These are phyloP conservation scores for Babjeviella inositovora DNA, from an alignment of 805 yeast genomes.

Conservation along the genomic window DNA sequence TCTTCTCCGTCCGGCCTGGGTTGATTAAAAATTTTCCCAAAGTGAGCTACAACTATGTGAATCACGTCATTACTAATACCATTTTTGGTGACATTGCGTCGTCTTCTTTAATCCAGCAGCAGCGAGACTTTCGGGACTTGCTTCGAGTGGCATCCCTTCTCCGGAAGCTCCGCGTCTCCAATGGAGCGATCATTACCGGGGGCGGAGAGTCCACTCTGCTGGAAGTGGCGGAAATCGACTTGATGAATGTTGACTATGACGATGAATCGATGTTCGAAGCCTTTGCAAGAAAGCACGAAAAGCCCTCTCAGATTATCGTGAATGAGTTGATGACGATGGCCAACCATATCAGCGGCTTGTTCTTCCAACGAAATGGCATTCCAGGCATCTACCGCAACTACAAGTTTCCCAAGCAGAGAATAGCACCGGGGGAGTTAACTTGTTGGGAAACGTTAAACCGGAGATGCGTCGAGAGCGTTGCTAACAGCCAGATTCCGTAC, in stretches of 20 bases:
- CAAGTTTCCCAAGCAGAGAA: constrained; percentile 8
- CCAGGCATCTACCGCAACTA: constrained; percentile 33
- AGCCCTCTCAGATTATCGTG: constrained; percentile 49
- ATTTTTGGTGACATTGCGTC: no score
- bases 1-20: constrained; percentile 20
- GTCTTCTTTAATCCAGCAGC: constrained; percentile 14
- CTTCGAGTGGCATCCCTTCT: constrained; percentile 6
- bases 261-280: no score
- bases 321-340: constrained; percentile 77
- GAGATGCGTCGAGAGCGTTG: no score
- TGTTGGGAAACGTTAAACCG: no score
- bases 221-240: no score
- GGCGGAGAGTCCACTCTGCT: no score
- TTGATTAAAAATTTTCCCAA: constrained; percentile 26
- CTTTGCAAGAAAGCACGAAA: no score
- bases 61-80: constrained; percentile 21
- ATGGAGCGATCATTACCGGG: no score
- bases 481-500: no score
- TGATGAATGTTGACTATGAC: no score
- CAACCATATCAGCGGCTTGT: constrained; percentile 41
- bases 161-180: no score
- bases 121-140: constrained; percentile 11
- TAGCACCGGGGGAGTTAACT: constrained; percentile 6
- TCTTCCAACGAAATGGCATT: constrained; percentile 21
- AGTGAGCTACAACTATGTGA: constrained; percentile 50